These are phyloP conservation scores for Rhizopogon roseolus DNA, from an alignment of 768 basidiomycete species.

Conservation along the genomic window DNA sequence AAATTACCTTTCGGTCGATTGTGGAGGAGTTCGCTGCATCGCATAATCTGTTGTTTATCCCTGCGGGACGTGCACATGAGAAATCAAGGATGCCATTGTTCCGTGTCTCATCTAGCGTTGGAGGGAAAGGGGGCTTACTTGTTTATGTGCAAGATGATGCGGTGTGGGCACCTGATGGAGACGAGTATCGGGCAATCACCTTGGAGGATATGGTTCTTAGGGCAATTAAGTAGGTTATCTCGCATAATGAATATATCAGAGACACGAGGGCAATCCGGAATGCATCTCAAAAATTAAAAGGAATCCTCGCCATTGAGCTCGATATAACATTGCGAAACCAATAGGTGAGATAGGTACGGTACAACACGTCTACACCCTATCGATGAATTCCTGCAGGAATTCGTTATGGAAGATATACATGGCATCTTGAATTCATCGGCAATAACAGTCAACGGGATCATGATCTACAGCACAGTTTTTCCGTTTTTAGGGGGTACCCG, in stretches of 20 bases:
- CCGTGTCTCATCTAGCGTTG: slow-evolving; percentile 70
- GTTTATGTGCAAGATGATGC: slow-evolving; percentile 93
- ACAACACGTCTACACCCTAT: neutral
- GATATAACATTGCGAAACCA: neutral
- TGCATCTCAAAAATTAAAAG: too few relatives aligned
- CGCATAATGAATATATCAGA: too few relatives aligned
- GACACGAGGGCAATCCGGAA: too few relatives aligned
- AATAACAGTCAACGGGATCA: neutral
- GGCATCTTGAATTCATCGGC: neutral
- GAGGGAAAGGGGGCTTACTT: slow-evolving; percentile 82
- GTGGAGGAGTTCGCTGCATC: slow-evolving; percentile 87
- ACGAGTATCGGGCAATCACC: slow-evolving; percentile 70
- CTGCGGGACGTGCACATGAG: slow-evolving; percentile 81
- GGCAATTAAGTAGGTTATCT: slow-evolving; percentile 32
- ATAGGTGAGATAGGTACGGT: neutral
- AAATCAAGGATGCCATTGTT: slow-evolving; percentile 86
- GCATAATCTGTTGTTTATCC: slow-evolving; percentile 87
- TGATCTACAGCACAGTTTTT: neutral
- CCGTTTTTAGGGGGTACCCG: neutral
- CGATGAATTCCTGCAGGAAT: neutral
- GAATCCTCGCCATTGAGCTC: neutral
- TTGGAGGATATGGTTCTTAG: slow-evolving; percentile 86
- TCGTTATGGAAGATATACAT: neutral
- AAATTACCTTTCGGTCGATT: slow-evolving; percentile 89
- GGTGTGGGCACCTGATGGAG: slow-evolving; percentile 76